Base-by-base conservation (phyloP, 2,329 filamentous ascomycete species). In the Ambrosiella xylebori region DNA sequence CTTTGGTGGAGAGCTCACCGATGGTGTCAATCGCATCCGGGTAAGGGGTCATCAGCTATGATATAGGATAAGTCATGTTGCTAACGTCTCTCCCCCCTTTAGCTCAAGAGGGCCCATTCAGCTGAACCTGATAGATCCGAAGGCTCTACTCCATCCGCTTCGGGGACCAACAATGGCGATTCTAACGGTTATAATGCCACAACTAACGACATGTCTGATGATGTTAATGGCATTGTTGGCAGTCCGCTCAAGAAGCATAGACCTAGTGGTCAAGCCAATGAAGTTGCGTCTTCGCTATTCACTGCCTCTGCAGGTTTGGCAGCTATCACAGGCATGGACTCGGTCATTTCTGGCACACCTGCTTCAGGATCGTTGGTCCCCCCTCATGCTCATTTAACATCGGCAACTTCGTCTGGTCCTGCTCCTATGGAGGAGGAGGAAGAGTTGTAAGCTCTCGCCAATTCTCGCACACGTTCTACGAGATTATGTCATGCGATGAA, bases 91-190 rank as follows among this genome's bases (percentile, higher is more conserved):
- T n/a, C 1, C 17, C 9, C 15, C 19, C 11, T 3, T 36, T 44
- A 90, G 86, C 80, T 91, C 62, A 91, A 91, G 74, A 79, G 86
- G 63, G 84, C 86, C 63, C 86, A 88, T 67, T 90, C 86, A 8
- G 79, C 78, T 44, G 86, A 89, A 55, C 82, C 81, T 9, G 73
- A 85, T 17, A 54, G 51, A 39, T 54, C 56, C 37, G 64, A 66
- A 13, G 69, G 68, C 55, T 67, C 68, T 62, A 73, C 73, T 1
- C 70, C 74, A n/a, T 69, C 73, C 4, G 70, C 52, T 41, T 70
- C n/a, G 64, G 70, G 35, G 58, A 61, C 51, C 58, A 57, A 38
- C 57, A 58, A 49, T 49, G 41, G 11, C 56, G 52, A 47, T 47
- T 47, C 60, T 19, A 58, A 61, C 59, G 57, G 57, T 54, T 49